phyloP scores from a whole-genome alignment of 805 yeast genomes.

The Yamadazyma insecticola region DNA sequence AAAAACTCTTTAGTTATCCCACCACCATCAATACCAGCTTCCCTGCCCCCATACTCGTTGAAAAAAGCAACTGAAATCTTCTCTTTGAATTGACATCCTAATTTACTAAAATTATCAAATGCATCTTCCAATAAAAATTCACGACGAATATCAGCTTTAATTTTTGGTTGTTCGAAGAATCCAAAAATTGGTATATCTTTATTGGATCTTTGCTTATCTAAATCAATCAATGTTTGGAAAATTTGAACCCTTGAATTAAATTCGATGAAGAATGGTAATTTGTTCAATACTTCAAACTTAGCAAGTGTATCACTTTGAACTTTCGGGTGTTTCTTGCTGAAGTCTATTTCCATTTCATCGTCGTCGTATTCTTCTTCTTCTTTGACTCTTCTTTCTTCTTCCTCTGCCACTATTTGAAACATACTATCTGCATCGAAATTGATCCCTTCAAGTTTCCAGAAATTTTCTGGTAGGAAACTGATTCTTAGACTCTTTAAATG shows the following conservation, averaged over 20 bases:
- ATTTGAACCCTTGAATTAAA: slow-evolving; percentile 70
- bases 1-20: slow-evolving; percentile 91
- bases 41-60: slow-evolving; percentile 67
- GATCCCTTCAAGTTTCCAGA: slow-evolving; percentile 47
- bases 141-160: slow-evolving; percentile 59
- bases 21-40: slow-evolving; percentile 95
- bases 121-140: slow-evolving; percentile 75
- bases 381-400: slow-evolving; percentile 32
- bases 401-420: slow-evolving; percentile 33
- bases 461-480: slow-evolving; percentile 40
- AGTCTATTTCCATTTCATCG: not conserved
- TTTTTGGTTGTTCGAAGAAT: slow-evolving; percentile 13
- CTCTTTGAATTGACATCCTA: slow-evolving; percentile 54
- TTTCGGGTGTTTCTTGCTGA: slow-evolving; percentile 7
- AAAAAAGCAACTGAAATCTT: slow-evolving; percentile 60
- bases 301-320: slow-evolving; percentile 11
- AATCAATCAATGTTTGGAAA: slow-evolving; percentile 58
- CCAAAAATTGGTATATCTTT: slow-evolving; percentile 3
- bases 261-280: slow-evolving; percentile 75
- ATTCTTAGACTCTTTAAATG: slow-evolving; percentile 64
- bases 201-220: slow-evolving; percentile 39
- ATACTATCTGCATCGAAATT: slow-evolving; percentile 33
- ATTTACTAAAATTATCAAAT: slow-evolving; percentile 47
- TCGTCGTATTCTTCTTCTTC: slow-evolving; percentile 11
- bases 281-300: slow-evolving; percentile 49